A percentile compares a stretch with the other conserved stretches of the same genome.
Conservation (phyloP, 306 rosid species). For the Inga laurina region DNA sequence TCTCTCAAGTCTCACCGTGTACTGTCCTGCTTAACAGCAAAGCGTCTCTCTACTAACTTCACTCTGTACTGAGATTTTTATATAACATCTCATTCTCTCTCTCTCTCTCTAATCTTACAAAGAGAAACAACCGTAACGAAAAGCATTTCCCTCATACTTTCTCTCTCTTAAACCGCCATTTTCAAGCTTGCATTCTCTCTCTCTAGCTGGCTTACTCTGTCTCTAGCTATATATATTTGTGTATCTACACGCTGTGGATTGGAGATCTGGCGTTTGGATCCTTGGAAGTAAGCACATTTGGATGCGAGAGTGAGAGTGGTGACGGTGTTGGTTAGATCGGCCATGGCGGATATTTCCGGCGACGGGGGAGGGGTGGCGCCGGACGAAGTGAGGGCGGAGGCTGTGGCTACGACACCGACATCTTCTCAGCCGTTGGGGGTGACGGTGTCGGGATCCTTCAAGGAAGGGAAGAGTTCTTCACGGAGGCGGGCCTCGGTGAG, state of each 20-base stretch:
- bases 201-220: constrained; percentile 7
- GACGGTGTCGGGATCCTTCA: constrained; percentile 84
- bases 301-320: constrained; percentile 54
- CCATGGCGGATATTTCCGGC: constrained; percentile 80
- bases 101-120: constrained; percentile 42
- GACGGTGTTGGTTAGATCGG: constrained; percentile 65
- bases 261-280: constrained; percentile 60
- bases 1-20: constrained; percentile 34
- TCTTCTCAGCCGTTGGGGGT: constrained; percentile 47
- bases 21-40: constrained; percentile 56
- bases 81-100: constrained; percentile 34
- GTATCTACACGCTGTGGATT: constrained; percentile 19
- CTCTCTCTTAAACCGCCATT: constrained; percentile 45
- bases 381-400: constrained; percentile 30
- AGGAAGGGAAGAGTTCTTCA: constrained; percentile 86
- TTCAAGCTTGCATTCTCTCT: constrained; percentile 29
- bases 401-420: constrained; percentile 35
- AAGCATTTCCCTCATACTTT: constrained; percentile 29
- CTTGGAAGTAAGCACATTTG: constrained; percentile 46
- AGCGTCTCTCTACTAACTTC: constrained; percentile 36
- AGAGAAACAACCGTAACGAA: constrained; percentile 50
- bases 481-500: constrained; percentile 72
- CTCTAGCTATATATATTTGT: constrained; percentile 10
- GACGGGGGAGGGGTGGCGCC: constrained; percentile 50
- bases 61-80: constrained; percentile 21